Base-by-base conservation (phyloP, 176 grass and related monocot species). In the Poa pratensis region DNA sequence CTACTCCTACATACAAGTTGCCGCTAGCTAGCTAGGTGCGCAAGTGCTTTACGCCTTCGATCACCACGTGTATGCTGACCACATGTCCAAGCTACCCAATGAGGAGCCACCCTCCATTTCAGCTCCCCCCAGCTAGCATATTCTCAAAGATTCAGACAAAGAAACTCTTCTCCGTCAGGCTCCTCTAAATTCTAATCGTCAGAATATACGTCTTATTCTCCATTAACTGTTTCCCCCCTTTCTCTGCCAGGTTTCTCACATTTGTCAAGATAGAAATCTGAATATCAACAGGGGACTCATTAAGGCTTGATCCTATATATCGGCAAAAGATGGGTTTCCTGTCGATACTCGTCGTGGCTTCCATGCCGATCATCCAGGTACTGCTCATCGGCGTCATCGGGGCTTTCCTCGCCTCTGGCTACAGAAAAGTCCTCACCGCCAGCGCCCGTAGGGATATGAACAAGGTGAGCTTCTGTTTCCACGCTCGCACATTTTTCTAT, bases 351-450 rank as follows among this genome's bases (percentile, higher is more conserved):
- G 23, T 92, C 3, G 93, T 95, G 91, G 96, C 96, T 28, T 93
- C 83, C 24, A 89, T 86, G 86, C 93, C 96, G 37, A 78, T 90
- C 76, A 12, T 98, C 30, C 96, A 98, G 85, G 93, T 95, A 40
- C 87, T 98, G 46, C 89, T 95, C 42, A 92, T 98, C 50, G 96
- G 93, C n/a, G 24, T 90, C 48, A 73, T 95, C 58, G 93, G 96
- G 13, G 96, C 93, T 11, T 95, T 45, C 81, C 85, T 98, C 46
- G 96, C 96, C 35, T 88, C 93, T 6, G 63, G 86, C 12, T 87
- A 90, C 82, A 93, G 89, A 80, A 86, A 94, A 14, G 85, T 95
- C 20, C 78, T 98, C 16, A 95, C 87, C 0, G 82, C 91, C 18
- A 70, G 76, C 76, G 93, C 96, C 6, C 91, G 81, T 23, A 90